Evolutionary conservation across 192 early-diverging fungal species (phyloP), one percentile per base, ranked within the genome.

Genomic region (Pilobolus umbonatus): DNA sequence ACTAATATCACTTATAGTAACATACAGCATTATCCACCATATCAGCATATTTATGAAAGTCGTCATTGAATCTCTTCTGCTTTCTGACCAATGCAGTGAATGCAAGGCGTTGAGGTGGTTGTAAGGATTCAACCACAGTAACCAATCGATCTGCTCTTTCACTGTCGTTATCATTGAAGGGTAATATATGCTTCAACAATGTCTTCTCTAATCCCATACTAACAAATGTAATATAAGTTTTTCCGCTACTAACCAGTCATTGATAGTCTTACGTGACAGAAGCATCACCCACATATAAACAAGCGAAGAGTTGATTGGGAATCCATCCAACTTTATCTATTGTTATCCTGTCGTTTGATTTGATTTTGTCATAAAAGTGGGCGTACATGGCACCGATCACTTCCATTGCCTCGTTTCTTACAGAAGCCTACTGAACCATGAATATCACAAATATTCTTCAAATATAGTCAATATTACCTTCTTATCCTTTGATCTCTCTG

Each of bases 401-500:
- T 0, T 79, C 67, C 54, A 93, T 85, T 2, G 95, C 92, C 65
- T 89, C 91, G 28, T 79, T 73, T n/a, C 89, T 75, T n/a, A 87
- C 80, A 1, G 59, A 48, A 15, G 7, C 24, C n/a, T n/a, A n/a
- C n/a, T n/a, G n/a, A n/a, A n/a, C n/a, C n/a, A n/a, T n/a, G n/a
- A 21, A 15, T 6, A 45, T 12, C 4, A 59, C 14, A 31, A 19
- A 7, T 36, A 6, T 29, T 17, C 12, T 31, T 63, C 26, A 5
- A 22, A 7, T 25, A 7, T 45, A 5, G n/a, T 12, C 22, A 73
- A 87, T 75, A n/a, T n/a, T n/a, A n/a, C n/a, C 72, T 90, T 91
- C 51, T 91, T 91, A 70, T 98, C 96, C 49, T 84, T 87, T 74
- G 94, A 88, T n/a, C 96, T 82, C 47, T 85, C 77, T 19, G 82